These are phyloP conservation scores for Lepidium sativum DNA, from an alignment of 345 rosid genomes.

Conservation along the genomic window DNA sequence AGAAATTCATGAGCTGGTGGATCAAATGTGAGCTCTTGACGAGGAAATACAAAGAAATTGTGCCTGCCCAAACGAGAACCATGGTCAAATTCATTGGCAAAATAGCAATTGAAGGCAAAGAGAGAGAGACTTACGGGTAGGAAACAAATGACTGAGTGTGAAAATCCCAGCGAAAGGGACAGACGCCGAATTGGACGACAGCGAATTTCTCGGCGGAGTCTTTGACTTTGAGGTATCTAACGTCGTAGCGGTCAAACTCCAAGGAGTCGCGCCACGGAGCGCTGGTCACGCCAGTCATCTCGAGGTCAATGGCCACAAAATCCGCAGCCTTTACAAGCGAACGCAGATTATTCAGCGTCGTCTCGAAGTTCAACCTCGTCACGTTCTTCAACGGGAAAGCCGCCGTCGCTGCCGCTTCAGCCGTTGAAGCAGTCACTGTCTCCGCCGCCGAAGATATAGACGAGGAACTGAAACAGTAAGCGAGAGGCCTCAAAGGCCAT, in stretches of 20 bases:
- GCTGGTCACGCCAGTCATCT: conserved; percentile 86
- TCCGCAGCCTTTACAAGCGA: conserved; percentile 62
- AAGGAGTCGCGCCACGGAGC: conserved; percentile 90
- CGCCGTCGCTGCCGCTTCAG: conserved; percentile 7
- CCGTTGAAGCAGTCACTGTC: neutral
- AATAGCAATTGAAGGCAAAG: neutral
- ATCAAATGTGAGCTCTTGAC: conserved; percentile 47
- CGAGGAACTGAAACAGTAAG: conserved; percentile 22
- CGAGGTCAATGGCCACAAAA: conserved; percentile 88
- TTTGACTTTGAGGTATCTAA: conserved; percentile 76
- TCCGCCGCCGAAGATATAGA: conserved; percentile 11
- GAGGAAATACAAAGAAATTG: conserved; percentile 80
- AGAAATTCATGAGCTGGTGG: conserved; percentile 61
- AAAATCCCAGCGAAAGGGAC: conserved; percentile 89
- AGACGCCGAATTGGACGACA: conserved; percentile 89
- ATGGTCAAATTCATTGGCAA: neutral
- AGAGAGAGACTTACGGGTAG: conserved; percentile 51
- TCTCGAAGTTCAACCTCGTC: conserved; percentile 67
- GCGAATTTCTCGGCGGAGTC: conserved; percentile 97
- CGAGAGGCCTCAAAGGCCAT: conserved; percentile 32
- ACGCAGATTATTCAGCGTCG: conserved; percentile 47
- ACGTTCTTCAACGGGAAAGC: conserved; percentile 76
- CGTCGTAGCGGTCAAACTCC: conserved; percentile 70
- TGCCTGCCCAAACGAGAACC: conserved; percentile 36
- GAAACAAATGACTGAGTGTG: conserved; percentile 54